These are phyloP conservation scores for Mycena chlorophos DNA, from an alignment of 768 basidiomycete genomes.

Conservation along the genomic window DNA sequence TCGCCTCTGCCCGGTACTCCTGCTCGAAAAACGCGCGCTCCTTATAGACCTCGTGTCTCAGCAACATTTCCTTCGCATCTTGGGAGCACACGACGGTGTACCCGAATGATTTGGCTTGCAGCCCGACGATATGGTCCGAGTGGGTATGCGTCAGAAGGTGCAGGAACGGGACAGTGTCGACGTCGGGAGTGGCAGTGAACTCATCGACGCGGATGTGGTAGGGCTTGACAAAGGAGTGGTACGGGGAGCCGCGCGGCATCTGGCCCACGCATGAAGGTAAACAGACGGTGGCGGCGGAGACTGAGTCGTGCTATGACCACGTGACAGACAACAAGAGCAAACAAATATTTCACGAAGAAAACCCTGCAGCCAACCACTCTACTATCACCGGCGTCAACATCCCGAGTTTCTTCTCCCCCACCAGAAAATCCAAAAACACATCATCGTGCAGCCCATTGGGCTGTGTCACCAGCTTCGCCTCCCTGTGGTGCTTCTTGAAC, in stretches of 20 bases:
- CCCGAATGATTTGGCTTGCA: conserved; percentile 73
- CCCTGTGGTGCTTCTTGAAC: conserved; percentile 7
- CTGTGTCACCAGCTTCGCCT: conserved; percentile 16
- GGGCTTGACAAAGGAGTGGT: conserved; percentile 71
- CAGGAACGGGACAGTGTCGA: conserved; percentile 45
- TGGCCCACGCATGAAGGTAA: no score
- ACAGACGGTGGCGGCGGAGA: no score
- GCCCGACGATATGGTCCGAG: conserved; percentile 80
- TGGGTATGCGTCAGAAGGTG: conserved; percentile 90
- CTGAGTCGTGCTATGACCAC: no score
- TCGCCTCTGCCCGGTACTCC: conserved; percentile 50
- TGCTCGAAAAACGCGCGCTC: conserved; percentile 61
- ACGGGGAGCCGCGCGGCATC: conserved; percentile 81
- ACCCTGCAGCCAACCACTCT: neutral
- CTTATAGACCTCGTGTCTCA: conserved; percentile 69
- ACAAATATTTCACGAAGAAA: conserved; percentile 11
- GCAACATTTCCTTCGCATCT: conserved; percentile 85
- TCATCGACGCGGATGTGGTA: conserved; percentile 87
- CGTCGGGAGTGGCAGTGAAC: conserved; percentile 51
- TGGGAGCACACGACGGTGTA: conserved; percentile 73
- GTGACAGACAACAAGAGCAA: conserved; percentile 24
- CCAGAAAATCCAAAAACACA: conserved; percentile 13
- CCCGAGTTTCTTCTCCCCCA: conserved; percentile 12
- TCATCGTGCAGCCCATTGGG: conserved; percentile 19
- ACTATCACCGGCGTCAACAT: conserved; percentile 9